Evolutionary conservation across 768 basidiomycete species (phyloP).

Genomic region (Kwoniella sp.): DNA sequence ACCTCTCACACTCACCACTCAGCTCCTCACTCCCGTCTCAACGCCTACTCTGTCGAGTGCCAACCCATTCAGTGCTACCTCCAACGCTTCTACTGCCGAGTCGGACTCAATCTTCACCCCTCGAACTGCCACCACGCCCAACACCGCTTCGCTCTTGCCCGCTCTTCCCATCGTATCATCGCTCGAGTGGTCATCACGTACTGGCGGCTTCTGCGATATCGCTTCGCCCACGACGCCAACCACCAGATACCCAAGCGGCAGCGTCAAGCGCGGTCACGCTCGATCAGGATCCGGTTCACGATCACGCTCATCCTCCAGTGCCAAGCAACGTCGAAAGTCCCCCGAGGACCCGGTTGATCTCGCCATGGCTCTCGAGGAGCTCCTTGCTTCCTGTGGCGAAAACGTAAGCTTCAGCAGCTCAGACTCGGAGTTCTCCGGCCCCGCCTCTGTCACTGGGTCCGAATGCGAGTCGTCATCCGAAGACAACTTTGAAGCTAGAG

Average conservation of each 20-base stretch:
- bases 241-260: neutral
- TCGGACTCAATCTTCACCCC: constrained; percentile 12
- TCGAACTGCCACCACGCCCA: constrained; percentile 6
- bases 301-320: neutral
- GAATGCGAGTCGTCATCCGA: neutral
- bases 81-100: constrained; percentile 18
- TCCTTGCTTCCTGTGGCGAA: constrained; percentile 30
- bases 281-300: neutral
- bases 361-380: constrained; percentile 37
- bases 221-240: constrained; percentile 17
- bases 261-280: neutral
- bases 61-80: constrained; percentile 9
- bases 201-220: neutral
- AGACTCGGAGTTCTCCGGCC: constrained; percentile 18
- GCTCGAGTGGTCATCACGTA: constrained; percentile 7
- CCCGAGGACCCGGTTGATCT: constrained; percentile 26
- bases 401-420: constrained; percentile 25
- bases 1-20: constrained; percentile 16
- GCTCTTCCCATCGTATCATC: constrained; percentile 20
- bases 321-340: constrained; percentile 5
- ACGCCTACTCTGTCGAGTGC: constrained; percentile 8
- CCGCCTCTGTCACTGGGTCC: constrained; percentile 6
- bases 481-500: constrained; percentile 7
- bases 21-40: constrained; percentile 8
- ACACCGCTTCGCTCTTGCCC: constrained; percentile 9